These are phyloP conservation scores for Meira nashicola DNA, from an alignment of 1,284 basidiomycete species.

Conservation along the genomic window DNA sequence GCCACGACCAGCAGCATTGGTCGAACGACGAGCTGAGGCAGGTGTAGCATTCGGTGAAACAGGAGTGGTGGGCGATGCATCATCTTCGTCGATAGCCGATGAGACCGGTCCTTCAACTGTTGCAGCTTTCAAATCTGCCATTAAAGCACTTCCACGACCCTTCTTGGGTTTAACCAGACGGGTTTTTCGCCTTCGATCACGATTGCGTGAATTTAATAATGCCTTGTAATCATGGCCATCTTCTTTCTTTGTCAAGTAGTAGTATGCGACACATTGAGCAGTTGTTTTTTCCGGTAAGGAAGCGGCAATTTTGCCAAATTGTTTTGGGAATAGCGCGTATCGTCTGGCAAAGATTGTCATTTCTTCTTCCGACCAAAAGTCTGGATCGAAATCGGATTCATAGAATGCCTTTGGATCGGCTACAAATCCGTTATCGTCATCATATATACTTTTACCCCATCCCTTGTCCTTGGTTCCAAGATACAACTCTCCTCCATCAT, in stretches of 20 bases:
- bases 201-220: slow-evolving; percentile 40
- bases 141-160: slow-evolving; percentile 51
- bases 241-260: slow-evolving; percentile 86
- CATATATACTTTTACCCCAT: slow-evolving; percentile 57
- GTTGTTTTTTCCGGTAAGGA: slow-evolving; percentile 78
- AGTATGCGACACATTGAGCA: slow-evolving; percentile 83
- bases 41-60: too few relatives aligned
- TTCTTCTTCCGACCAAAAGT: slow-evolving; percentile 77
- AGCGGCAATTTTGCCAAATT: slow-evolving; percentile 81
- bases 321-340: slow-evolving; percentile 82
- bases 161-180: slow-evolving; percentile 47
- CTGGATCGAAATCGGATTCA: slow-evolving; percentile 44
- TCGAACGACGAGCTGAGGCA: too few relatives aligned
- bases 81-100: too few relatives aligned
- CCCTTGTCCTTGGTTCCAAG: too few relatives aligned
- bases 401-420: slow-evolving; percentile 69
- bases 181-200: slow-evolving; percentile 47
- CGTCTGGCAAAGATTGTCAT: slow-evolving; percentile 72
- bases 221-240: slow-evolving; percentile 49
- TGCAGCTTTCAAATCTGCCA: slow-evolving; percentile 44
- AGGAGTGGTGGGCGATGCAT: too few relatives aligned
- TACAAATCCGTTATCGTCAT: slow-evolving; percentile 79
- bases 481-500: too few relatives aligned
- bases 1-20: too few relatives aligned
- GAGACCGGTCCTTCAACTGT: slow-evolving; percentile 1